These are phyloP conservation scores for Haplographium delicatum DNA, from an alignment of 495 filamentous ascomycete genomes.

Conservation along the genomic window DNA sequence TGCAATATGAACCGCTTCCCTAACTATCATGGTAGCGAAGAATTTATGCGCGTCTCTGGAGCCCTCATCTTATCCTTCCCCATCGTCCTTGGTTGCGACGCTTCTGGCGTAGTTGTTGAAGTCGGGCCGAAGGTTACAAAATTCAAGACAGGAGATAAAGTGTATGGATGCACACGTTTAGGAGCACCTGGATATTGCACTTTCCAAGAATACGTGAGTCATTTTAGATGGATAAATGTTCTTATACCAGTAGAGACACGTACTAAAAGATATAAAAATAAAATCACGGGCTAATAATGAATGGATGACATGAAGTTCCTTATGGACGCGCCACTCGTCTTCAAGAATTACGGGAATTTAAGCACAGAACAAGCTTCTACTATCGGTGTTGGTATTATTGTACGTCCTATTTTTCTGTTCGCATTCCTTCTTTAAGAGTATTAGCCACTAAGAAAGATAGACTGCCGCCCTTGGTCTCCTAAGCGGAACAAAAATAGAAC, in stretches of 20 bases:
- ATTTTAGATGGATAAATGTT: not conserved
- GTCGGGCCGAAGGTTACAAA: constrained; percentile 23
- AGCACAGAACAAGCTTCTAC: constrained; percentile 33
- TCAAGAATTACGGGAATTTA: constrained; percentile 28
- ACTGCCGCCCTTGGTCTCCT: constrained; percentile 26
- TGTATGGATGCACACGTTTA: constrained; percentile 39
- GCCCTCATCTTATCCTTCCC: constrained; percentile 23
- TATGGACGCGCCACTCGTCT: constrained; percentile 35
- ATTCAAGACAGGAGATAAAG: constrained; percentile 32
- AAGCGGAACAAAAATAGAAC: constrained; percentile 25
- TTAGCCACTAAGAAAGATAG: constrained; percentile 13
- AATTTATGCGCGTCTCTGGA: constrained; percentile 23
- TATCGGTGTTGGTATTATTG: constrained; percentile 35
- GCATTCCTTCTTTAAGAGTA: too few species aligned
- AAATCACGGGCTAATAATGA: too few species aligned
- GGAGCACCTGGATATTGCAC: constrained; percentile 33
- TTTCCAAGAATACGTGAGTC: constrained; percentile 38
- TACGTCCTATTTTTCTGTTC: too few species aligned
- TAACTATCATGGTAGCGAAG: constrained; percentile 15
- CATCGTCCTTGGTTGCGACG: constrained; percentile 31
- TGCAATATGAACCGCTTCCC: not conserved
- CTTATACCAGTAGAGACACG: too few species aligned
- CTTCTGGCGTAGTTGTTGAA: constrained; percentile 26
- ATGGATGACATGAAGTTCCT: constrained; percentile 36
- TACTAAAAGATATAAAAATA: too few species aligned